phyloP scores from a whole-genome alignment of 306 rosid genomes.

The Castanea crenata region DNA sequence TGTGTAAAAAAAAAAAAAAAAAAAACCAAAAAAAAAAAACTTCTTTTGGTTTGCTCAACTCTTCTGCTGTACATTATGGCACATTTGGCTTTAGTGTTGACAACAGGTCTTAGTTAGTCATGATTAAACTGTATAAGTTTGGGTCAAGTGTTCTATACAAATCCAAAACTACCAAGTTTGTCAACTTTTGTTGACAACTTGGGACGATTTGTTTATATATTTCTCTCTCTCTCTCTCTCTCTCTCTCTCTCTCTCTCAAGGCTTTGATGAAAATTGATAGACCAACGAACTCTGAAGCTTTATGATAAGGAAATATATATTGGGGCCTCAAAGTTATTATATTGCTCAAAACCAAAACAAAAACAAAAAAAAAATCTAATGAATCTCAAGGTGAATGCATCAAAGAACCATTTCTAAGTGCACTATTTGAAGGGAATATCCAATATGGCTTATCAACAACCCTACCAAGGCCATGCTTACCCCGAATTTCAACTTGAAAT shows the following conservation, averaged over 20 bases:
- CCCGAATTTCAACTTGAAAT: not conserved
- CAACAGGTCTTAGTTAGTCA: slow-evolving; percentile 7
- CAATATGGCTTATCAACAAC: not conserved
- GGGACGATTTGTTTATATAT: not conserved
- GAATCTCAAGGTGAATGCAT: no score
- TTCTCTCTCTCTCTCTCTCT: no score
- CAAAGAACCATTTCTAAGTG: not conserved
- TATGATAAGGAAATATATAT: no score
- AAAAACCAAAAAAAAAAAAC: not conserved
- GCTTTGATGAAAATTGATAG: no score
- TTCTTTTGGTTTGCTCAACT: slow-evolving; percentile 1
- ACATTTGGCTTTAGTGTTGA: slow-evolving; percentile 11
- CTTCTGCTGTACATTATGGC: not conserved
- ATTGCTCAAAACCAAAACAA: not conserved
- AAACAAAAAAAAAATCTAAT: not conserved
- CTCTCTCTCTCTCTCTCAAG: no score
- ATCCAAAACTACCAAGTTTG: not conserved
- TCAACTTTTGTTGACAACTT: not conserved
- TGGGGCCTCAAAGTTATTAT: not conserved
- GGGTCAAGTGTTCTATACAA: not conserved
- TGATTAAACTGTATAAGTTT: not conserved
- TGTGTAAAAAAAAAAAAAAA: no score
- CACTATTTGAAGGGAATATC: not conserved
- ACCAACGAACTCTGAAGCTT: no score
- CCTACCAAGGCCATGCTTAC: not conserved